phyloP scores from a whole-genome alignment of 352 stramenopile species.

The Pythium sukuiense region DNA sequence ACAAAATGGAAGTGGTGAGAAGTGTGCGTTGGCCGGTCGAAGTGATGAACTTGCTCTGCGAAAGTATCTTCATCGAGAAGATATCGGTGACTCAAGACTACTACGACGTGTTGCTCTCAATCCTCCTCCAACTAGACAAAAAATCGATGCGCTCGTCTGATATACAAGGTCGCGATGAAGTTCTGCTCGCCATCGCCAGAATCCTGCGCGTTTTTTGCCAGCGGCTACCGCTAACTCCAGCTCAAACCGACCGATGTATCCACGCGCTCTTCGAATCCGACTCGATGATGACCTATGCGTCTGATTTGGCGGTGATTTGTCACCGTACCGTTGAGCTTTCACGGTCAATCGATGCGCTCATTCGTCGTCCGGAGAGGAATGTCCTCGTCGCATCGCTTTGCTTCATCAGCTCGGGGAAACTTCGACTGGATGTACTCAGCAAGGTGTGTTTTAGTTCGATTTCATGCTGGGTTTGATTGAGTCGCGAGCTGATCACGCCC shows the following conservation, averaged over 20 bases:
- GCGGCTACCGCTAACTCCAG: background rate
- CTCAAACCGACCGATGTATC: conserved; percentile 6
- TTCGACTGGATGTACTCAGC: conserved; percentile 16
- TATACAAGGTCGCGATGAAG: conserved; percentile 17
- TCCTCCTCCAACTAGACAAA: conserved; percentile 13
- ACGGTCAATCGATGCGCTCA: background rate
- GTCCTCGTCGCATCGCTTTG: conserved; percentile 5
- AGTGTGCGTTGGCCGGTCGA: conserved; percentile 27
- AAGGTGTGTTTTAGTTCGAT: conserved; percentile 2
- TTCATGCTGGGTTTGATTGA: background rate
- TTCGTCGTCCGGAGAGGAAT: background rate
- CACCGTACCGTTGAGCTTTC: conserved; percentile 1
- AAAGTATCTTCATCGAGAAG: conserved; percentile 24
- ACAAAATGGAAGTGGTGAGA: conserved; percentile 19
- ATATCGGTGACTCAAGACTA: conserved; percentile 3
- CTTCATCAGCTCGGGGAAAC: conserved; percentile 7
- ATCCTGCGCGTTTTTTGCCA: conserved; percentile 8
- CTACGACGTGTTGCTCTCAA: conserved; percentile 7
- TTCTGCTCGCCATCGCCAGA: conserved; percentile 4
- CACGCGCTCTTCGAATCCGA: conserved; percentile 16
- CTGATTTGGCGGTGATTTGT: conserved; percentile 10
- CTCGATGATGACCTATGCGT: conserved; percentile 15
- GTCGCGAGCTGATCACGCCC: background rate
- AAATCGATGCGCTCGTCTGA: background rate
- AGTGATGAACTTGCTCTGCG: conserved; percentile 23